Percentiles rank a stretch among this genome's conserved stretches.
Conservation (phyloP, 148 eudicot species). For the Dianthus caryophyllus region DNA sequence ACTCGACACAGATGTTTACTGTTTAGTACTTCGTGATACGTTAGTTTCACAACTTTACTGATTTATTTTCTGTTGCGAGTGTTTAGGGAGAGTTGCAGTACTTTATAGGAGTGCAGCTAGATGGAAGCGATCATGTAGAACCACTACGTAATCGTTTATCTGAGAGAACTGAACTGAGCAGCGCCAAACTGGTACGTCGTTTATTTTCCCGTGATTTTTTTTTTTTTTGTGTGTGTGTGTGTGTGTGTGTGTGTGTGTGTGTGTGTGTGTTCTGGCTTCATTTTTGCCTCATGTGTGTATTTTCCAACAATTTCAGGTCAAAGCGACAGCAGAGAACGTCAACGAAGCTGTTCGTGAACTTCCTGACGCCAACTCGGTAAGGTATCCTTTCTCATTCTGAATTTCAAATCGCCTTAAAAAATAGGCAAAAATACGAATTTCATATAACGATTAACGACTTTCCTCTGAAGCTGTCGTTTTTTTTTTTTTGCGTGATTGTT, state of each 20-base stretch:
- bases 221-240: not conserved
- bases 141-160: slow-evolving; percentile 90
- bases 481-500: slow-evolving; percentile 22
- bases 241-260: too few relatives aligned
- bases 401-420: slow-evolving; percentile 21
- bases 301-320: slow-evolving; percentile 47
- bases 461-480: slow-evolving; percentile 12
- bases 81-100: slow-evolving; percentile 93
- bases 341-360: slow-evolving; percentile 98
- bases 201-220: slow-evolving; percentile 2
- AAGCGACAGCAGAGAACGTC: slow-evolving; percentile 95
- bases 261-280: not conserved
- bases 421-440: not conserved
- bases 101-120: slow-evolving; percentile 98
- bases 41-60: slow-evolving; percentile 7
- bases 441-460: slow-evolving; percentile 3
- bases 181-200: slow-evolving; percentile 72
- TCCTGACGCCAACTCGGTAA: slow-evolving; percentile 99
- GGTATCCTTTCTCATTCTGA: slow-evolving; percentile 56
- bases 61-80: slow-evolving; percentile 14
- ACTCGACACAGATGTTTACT: not conserved
- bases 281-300: slow-evolving; percentile 11
- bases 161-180: slow-evolving; percentile 67
- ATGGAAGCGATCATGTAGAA: slow-evolving; percentile 97
- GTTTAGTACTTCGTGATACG: not conserved